These are phyloP conservation scores for Xylariales sp. DNA, from an alignment of 2,329 filamentous ascomycete genomes.

Conservation along the genomic window DNA sequence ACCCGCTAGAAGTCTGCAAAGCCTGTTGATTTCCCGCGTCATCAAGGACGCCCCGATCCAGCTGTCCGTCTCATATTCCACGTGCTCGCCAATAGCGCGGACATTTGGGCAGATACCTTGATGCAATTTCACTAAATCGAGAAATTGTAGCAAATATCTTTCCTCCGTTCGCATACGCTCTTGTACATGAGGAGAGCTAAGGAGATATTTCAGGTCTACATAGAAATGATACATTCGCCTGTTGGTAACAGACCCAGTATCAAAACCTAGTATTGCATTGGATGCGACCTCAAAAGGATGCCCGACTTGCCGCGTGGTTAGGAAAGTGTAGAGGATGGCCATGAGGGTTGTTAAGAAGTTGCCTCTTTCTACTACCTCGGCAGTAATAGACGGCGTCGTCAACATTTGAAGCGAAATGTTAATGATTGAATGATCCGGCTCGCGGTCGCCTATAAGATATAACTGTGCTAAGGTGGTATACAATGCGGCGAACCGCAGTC, in stretches of 20 bases:
- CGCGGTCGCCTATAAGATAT: slow-evolving; percentile 93
- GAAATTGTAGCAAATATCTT: slow-evolving; percentile 90
- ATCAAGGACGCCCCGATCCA: slow-evolving; percentile 98
- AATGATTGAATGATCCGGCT: slow-evolving; percentile 98
- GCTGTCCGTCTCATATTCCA: slow-evolving; percentile 97
- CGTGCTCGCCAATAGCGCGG: slow-evolving; percentile 91
- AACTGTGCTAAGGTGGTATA: slow-evolving; percentile 95
- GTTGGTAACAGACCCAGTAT: slow-evolving; percentile 94
- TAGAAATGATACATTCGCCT: slow-evolving; percentile 98
- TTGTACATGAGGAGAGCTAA: slow-evolving; percentile 89
- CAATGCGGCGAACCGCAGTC: slow-evolving; percentile 91
- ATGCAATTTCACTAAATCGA: slow-evolving; percentile 94
- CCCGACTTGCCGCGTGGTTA: slow-evolving; percentile 94
- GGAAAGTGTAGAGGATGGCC: slow-evolving; percentile 96
- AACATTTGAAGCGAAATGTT: slow-evolving; percentile 97
- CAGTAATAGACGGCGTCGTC: slow-evolving; percentile 95
- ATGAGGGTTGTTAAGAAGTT: slow-evolving; percentile 97
- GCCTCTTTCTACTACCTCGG: slow-evolving; percentile 91
- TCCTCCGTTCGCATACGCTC: slow-evolving; percentile 83
- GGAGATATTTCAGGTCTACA: slow-evolving; percentile 89
- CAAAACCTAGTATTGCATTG: slow-evolving; percentile 88
- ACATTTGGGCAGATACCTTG: slow-evolving; percentile 97
- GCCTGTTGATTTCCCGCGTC: slow-evolving; percentile 91
- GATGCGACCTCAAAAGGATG: slow-evolving; percentile 91
- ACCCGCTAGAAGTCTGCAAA: slow-evolving; percentile 89